Base-by-base conservation (phyloP, 1,284 basidiomycete genomes). In the Ceratobasidium sp. region DNA sequence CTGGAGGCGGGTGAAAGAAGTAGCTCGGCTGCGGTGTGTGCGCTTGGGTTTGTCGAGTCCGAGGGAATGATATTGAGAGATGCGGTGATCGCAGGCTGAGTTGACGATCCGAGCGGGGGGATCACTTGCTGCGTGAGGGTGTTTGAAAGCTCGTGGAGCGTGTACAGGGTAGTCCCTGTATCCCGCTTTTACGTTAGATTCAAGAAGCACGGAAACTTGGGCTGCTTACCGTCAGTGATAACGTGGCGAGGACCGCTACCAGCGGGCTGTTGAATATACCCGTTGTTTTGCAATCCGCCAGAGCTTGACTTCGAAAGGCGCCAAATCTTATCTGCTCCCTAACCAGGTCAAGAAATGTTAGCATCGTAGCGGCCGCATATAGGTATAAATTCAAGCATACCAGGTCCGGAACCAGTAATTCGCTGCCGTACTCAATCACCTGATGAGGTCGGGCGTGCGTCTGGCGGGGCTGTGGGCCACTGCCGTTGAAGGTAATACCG, bases 201-300 rank as follows among this genome's bases (percentile, higher is more conserved):
- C n/a, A n/a, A n/a, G n/a, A n/a, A n/a, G n/a, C n/a, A n/a, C n/a
- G n/a, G n/a, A n/a, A n/a, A n/a, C n/a, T n/a, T n/a, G n/a, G n/a
- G n/a, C n/a, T 30, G 76, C 83, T 38, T 78, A 88, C 88, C 83
- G 75, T 82, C 81, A 55, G 87, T 83, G 8, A 85, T 85, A 67
- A 88, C 87, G 79, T 91, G 89, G 32, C 89, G 82, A 0, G 91
- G 91, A 1, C 90, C 91, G 72, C 87, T 91, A 16, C 88, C 88
- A 16, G 79, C 77, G 0, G 89, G 88, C 73, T 90, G 89, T 66
- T 84, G 83, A 71, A 92, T 89, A 30, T 83, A 83, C 7, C 90
- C 90, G 66, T 87, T 85, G 54, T 91, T 86, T 11, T 78, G 79
- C 82, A 91, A 18, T 81, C 50, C 47, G 35, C 76, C 0, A 84